Evolutionary conservation across 768 basidiomycete genomes (phyloP).

Genomic region (Tubosaeta brunneosetosa): DNA sequence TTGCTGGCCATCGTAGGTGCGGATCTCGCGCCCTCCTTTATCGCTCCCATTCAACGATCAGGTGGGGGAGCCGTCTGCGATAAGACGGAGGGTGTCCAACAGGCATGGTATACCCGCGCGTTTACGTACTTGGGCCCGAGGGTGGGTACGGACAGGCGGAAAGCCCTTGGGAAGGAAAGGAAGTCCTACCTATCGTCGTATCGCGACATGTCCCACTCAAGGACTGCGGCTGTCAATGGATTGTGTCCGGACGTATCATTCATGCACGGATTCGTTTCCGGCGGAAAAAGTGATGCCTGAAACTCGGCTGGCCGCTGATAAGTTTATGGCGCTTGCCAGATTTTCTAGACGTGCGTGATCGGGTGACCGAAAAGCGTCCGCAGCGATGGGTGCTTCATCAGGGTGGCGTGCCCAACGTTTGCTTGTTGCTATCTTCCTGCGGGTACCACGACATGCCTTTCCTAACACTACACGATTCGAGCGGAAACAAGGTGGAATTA

Average conservation of each 20-base stretch:
- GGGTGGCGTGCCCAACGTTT: neutral
- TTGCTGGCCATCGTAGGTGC: neutral
- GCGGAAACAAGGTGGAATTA: neutral
- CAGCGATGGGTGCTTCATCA: neutral
- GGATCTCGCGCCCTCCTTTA: neutral
- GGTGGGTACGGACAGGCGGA: neutral
- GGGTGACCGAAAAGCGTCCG: neutral
- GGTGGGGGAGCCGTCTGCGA: neutral
- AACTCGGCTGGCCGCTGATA: neutral
- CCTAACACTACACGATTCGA: neutral
- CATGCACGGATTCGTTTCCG: neutral
- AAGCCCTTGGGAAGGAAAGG: neutral
- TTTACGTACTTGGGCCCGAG: neutral
- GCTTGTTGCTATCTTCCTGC: neutral
- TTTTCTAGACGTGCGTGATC: neutral
- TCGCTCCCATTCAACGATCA: too few relatives aligned
- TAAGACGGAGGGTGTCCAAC: neutral
- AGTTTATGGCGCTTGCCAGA: neutral
- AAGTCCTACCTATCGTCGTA: neutral
- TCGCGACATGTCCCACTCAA: neutral
- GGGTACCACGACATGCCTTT: neutral
- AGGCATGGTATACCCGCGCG: neutral
- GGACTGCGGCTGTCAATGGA: neutral
- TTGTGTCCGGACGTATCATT: neutral
- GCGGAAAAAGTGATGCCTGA: neutral